These are phyloP conservation scores for Phaeosphaeria sp. DNA, from an alignment of 2,329 filamentous ascomycete genomes.

Conservation along the genomic window DNA sequence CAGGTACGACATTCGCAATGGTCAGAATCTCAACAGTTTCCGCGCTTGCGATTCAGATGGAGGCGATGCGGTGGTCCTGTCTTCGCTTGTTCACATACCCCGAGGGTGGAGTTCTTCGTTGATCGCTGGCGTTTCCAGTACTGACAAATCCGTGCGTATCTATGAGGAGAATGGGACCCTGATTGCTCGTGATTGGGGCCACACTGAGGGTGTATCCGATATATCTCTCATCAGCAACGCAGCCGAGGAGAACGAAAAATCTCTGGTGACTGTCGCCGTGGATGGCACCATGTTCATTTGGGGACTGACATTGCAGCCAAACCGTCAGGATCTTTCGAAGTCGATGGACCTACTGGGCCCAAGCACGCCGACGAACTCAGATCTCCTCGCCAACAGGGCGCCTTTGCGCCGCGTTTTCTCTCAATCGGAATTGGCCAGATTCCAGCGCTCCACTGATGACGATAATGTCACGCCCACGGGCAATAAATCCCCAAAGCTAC, in stretches of 20 bases:
- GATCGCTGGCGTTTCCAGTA: conserved; percentile 87
- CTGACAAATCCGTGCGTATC: conserved; percentile 91
- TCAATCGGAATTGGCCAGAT: conserved; percentile 84
- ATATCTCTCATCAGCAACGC: conserved; percentile 64
- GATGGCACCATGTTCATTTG: conserved; percentile 61
- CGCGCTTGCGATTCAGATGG: conserved; percentile 83
- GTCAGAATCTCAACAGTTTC: conserved; percentile 75
- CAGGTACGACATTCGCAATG: conserved; percentile 68
- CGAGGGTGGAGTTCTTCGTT: conserved; percentile 67
- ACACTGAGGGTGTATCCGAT: conserved; percentile 91
- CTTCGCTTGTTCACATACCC: conserved; percentile 72
- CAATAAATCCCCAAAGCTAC: conserved; percentile 59
- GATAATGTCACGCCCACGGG: conserved; percentile 46
- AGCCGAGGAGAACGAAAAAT: conserved; percentile 59
- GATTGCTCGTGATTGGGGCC: conserved; percentile 89
- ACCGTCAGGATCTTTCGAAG: conserved; percentile 41
- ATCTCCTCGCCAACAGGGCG: conserved; percentile 59
- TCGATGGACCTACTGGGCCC: conserved; percentile 47
- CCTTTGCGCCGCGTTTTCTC: conserved; percentile 87
- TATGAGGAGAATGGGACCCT: conserved; percentile 84
- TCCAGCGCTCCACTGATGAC: conserved; percentile 62
- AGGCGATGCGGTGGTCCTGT: conserved; percentile 81
- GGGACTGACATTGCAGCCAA: conserved; percentile 42
- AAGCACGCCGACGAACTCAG: conserved; percentile 40
- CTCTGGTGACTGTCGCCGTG: conserved; percentile 57